Evolutionary conservation across 306 rosid species (phyloP).

Genomic region (Rubus parviflorus): DNA sequence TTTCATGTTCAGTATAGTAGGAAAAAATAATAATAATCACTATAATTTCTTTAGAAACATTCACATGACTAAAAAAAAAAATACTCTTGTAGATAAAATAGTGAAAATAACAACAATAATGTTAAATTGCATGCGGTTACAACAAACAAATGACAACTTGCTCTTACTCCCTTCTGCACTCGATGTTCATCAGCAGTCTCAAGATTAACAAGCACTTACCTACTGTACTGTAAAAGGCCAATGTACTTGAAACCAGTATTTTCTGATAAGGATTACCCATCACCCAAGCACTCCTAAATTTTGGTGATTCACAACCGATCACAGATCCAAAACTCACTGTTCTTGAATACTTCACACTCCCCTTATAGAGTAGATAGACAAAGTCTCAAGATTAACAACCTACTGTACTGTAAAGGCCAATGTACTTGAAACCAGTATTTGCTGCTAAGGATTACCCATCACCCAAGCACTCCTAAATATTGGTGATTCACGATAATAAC

Average conservation of each 20-base stretch:
- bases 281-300: not conserved
- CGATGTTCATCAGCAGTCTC: not conserved
- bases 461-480: not conserved
- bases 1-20: not conserved
- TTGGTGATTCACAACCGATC: not conserved
- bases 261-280: not conserved
- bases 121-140: not conserved
- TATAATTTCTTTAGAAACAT: not conserved
- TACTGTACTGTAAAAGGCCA: not conserved
- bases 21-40: not conserved
- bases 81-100: not conserved
- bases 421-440: not conserved
- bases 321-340: not conserved
- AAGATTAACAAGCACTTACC: not conserved
- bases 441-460: not conserved
- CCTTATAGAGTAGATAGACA: not conserved
- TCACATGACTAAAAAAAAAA: not conserved
- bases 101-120: not conserved
- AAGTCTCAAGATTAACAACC: not conserved
- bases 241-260: not conserved
- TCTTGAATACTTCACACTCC: not conserved
- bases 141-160: not conserved
- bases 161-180: not conserved
- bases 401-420: not conserved
- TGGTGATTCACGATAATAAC: not conserved